These are phyloP conservation scores for Rhizopus stolonifer DNA, from an alignment of 371 early-diverging fungal species.

Conservation along the genomic window DNA sequence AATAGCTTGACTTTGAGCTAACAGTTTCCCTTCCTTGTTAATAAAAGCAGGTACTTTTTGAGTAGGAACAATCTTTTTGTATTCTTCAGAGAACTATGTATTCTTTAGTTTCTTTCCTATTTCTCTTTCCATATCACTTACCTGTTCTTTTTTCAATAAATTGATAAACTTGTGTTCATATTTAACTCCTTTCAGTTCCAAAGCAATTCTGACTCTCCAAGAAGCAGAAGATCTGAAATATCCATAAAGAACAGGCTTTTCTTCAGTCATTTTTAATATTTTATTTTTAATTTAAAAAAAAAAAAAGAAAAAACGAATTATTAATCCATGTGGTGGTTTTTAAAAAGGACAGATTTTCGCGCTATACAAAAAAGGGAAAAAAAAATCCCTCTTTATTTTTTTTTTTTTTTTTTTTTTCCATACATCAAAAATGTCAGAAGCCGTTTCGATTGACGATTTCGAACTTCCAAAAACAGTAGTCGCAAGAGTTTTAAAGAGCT, in stretches of 20 bases:
- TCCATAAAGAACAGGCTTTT: constrained; percentile 61
- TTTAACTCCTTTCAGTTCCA: constrained; percentile 71
- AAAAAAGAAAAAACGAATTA: neutral
- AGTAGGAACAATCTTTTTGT: constrained; percentile 64
- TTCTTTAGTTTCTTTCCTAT: neutral
- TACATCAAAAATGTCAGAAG: constrained; percentile 19
- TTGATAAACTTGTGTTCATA: constrained; percentile 67
- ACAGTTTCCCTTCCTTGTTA: constrained; percentile 49
- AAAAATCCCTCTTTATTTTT: too few relatives aligned
- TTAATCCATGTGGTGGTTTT: neutral
- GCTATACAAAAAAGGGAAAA: too few relatives aligned
- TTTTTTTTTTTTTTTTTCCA: too few relatives aligned
- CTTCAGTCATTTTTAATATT: constrained; percentile 11
- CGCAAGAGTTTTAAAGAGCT: constrained; percentile 57
- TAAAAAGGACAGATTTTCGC: too few relatives aligned
- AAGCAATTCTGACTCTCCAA: constrained; percentile 75
- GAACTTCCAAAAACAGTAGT: constrained; percentile 62
- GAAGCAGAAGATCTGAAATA: constrained; percentile 79
- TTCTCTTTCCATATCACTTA: constrained; percentile 9
- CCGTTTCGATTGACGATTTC: constrained; percentile 52
- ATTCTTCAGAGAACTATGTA: constrained; percentile 51
- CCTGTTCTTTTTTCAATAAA: constrained; percentile 73
- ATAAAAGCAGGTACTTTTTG: constrained; percentile 70
- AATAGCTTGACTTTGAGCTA: constrained; percentile 80
- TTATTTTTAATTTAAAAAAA: neutral